Evolutionary conservation across 495 filamentous ascomycete genomes (phyloP).

Genomic region (Penicillium alfredii): DNA sequence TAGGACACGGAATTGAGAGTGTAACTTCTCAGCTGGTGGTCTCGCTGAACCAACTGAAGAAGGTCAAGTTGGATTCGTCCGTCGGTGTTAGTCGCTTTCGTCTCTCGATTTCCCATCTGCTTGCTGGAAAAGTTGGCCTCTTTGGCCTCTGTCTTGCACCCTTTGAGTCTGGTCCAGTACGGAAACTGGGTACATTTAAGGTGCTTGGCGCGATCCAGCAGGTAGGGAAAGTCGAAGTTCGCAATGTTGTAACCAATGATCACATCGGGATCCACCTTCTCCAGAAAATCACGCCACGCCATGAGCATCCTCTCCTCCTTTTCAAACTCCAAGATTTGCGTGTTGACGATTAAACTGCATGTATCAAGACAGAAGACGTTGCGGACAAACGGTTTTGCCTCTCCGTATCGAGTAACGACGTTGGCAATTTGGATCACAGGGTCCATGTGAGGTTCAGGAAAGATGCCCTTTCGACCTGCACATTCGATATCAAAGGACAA

Average conservation of each 20-base stretch:
- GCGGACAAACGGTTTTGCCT: conserved; percentile 88
- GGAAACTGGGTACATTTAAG: conserved; percentile 72
- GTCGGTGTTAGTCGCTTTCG: conserved; percentile 88
- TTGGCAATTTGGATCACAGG: conserved; percentile 99
- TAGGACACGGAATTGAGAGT: conserved; percentile 95
- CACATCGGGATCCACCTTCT: conserved; percentile 90
- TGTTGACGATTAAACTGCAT: conserved; percentile 89
- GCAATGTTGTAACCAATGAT: conserved; percentile 99
- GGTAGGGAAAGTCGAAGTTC: conserved; percentile 98
- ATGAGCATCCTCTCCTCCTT: conserved; percentile 80
- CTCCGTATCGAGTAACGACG: conserved; percentile 92
- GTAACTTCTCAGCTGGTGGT: conserved; percentile 92
- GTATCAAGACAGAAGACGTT: conserved; percentile 94
- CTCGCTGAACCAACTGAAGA: conserved; percentile 85
- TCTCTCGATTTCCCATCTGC: conserved; percentile 96
- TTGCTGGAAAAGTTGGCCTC: conserved; percentile 91
- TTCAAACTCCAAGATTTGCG: conserved; percentile 78
- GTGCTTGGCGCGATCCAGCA: conserved; percentile 82
- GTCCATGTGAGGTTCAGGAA: conserved; percentile 85
- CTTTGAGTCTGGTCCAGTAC: conserved; percentile 73
- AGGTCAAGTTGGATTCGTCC: conserved; percentile 91
- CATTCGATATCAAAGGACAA: conserved; percentile 99
- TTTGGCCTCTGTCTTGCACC: conserved; percentile 57
- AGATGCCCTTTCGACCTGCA: conserved; percentile 93
- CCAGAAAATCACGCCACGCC: conserved; percentile 82